Evolutionary conservation across 73 alveolate species (phyloP).

Genomic region (Effrenium voratum): DNA sequence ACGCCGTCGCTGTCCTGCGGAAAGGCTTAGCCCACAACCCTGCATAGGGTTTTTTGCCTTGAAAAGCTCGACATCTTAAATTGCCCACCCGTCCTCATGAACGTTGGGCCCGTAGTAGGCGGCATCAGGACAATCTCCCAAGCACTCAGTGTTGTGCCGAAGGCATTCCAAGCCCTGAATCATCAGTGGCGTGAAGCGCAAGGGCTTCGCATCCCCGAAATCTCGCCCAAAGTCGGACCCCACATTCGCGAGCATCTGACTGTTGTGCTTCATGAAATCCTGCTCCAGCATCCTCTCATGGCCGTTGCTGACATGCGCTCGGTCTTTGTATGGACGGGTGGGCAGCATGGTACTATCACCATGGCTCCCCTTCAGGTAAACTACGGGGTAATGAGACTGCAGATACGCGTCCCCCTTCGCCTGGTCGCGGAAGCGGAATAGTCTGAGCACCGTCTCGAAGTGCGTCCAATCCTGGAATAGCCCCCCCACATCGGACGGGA

Average conservation of each 20-base stretch:
- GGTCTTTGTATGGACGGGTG: not conserved
- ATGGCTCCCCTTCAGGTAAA: conserved; percentile 9
- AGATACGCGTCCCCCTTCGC: conserved; percentile 78
- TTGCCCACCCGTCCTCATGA: conserved; percentile 36
- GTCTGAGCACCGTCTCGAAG: conserved; percentile 82
- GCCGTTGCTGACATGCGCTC: no score
- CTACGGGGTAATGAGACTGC: conserved; percentile 67
- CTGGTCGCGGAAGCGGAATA: conserved; percentile 66
- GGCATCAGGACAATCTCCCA: conserved; percentile 81
- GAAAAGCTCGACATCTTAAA: not conserved
- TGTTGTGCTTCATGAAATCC: conserved; percentile 46
- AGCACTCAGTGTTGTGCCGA: conserved; percentile 1
- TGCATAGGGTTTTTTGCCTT: not conserved
- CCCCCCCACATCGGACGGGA: conserved; percentile 32
- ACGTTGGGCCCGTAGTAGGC: conserved; percentile 69
- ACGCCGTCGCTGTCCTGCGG: conserved; percentile 66
- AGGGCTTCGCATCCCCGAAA: not conserved
- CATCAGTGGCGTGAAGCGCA: conserved; percentile 61
- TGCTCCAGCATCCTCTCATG: not conserved
- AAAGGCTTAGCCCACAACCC: not conserved
- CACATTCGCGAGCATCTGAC: conserved; percentile 42
- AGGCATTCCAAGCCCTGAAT: conserved; percentile 66
- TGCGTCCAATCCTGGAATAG: conserved; percentile 84
- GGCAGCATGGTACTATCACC: not conserved
- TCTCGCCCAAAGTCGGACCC: not conserved